Percentiles rank a stretch among this genome's conserved stretches.
Evolutionary conservation across 306 rosid species (phyloP).

Genomic region (Rosa rugosa): DNA sequence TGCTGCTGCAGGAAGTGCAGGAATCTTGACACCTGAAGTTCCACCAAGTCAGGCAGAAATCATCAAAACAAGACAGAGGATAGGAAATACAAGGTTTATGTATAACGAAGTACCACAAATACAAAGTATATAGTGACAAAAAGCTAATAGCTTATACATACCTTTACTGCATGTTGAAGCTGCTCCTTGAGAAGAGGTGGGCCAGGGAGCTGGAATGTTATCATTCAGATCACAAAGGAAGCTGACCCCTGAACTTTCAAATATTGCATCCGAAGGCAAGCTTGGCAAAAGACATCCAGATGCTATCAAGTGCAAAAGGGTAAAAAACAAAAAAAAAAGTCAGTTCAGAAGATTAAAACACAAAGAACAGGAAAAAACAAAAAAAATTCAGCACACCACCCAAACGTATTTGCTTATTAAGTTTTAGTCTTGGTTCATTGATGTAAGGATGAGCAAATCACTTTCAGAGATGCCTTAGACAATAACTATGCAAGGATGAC

Average conservation of each 20-base stretch:
- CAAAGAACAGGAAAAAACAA: background rate
- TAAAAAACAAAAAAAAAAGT: constrained; percentile 19
- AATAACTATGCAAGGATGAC: background rate
- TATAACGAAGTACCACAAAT: background rate
- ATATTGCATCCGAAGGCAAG: constrained; percentile 88
- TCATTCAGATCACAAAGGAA: constrained; percentile 93
- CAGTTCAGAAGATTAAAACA: constrained; percentile 4
- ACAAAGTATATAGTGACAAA: background rate
- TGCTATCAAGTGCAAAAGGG: constrained; percentile 44
- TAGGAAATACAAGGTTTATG: background rate
- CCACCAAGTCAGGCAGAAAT: constrained; percentile 23
- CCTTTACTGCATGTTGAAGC: constrained; percentile 82
- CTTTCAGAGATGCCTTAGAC: background rate
- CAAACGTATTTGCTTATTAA: background rate
- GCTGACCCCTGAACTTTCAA: constrained; percentile 82
- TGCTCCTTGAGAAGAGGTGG: constrained; percentile 57
- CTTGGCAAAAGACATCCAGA: constrained; percentile 92
- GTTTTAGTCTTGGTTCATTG: background rate
- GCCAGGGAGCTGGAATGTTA: constrained; percentile 98
- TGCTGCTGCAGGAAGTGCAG: constrained; percentile 98
- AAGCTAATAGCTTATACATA: constrained; percentile 35
- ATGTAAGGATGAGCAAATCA: background rate
- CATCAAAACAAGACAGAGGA: constrained; percentile 2
- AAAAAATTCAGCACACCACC: background rate
- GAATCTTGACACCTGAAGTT: constrained; percentile 79